Percentiles rank a stretch among this genome's conserved stretches.
Evolutionary conservation across 2,329 filamentous ascomycete genomes (phyloP).

Genomic region (Bipolaris oryzae): DNA sequence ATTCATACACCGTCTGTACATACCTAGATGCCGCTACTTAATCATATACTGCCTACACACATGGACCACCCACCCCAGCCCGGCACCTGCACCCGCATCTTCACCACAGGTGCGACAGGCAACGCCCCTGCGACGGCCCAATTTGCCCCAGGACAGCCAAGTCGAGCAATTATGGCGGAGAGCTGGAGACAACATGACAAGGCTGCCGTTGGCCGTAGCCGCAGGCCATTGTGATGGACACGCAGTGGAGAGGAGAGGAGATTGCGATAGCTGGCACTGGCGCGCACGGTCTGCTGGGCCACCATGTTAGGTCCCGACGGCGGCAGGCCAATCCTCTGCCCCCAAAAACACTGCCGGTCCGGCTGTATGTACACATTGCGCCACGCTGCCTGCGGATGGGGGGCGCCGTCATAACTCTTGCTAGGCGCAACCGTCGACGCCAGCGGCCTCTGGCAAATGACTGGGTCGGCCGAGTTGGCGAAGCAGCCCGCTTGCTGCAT

Average conservation of each 20-base stretch:
- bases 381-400: not conserved
- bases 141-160: not conserved
- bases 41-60: too few species aligned
- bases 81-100: too few species aligned
- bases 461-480: too few species aligned
- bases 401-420: constrained; percentile 5
- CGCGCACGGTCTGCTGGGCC: constrained; percentile 3
- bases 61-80: too few species aligned
- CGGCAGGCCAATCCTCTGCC: constrained; percentile 1
- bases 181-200: constrained; percentile 1
- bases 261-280: constrained; percentile 10
- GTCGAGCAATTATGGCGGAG: constrained; percentile 2
- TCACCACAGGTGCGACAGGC: too few species aligned
- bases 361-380: not conserved
- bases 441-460: constrained; percentile 4
- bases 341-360: constrained; percentile 6
- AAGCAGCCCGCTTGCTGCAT: too few species aligned
- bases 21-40: too few species aligned
- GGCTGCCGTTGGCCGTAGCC: constrained; percentile 8
- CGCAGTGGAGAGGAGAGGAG: not conserved
- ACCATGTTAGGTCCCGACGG: constrained; percentile 4
- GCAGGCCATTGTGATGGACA: constrained; percentile 11
- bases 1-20: too few species aligned
- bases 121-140: not conserved
- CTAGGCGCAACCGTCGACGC: too few species aligned